phyloP scores from a whole-genome alignment of 1,284 basidiomycete genomes.

The Rhodotorula glutinis region DNA sequence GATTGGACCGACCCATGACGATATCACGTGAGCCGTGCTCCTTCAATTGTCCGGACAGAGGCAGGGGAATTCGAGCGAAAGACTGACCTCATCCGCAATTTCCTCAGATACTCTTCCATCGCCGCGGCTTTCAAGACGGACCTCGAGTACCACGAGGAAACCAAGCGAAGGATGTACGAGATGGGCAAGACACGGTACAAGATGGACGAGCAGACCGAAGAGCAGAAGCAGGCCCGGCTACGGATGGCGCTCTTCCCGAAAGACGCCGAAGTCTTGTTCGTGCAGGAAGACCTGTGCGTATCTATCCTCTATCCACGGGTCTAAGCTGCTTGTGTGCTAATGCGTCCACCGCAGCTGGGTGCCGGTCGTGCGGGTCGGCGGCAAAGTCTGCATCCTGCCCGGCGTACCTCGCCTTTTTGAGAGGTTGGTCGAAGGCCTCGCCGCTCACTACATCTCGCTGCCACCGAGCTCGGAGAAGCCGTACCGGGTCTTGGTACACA shows the following conservation, averaged over 20 bases:
- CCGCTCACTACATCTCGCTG: constrained; percentile 40
- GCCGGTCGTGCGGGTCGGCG: constrained; percentile 49
- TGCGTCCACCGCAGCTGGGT: constrained; percentile 47
- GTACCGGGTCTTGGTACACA: constrained; percentile 41
- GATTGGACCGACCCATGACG: constrained; percentile 79
- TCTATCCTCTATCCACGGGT: too few species aligned
- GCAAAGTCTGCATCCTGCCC: constrained; percentile 51
- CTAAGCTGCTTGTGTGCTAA: too few species aligned
- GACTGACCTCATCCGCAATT: constrained; percentile 27
- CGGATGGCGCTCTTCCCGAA: constrained; percentile 45
- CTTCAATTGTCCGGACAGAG: not conserved
- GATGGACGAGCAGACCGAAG: constrained; percentile 32
- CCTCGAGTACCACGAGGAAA: constrained; percentile 75
- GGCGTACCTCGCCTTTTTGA: constrained; percentile 48
- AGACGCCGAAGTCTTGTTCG: constrained; percentile 41
- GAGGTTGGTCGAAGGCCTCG: constrained; percentile 40
- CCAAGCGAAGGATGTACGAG: constrained; percentile 69
- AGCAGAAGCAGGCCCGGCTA: constrained; percentile 38
- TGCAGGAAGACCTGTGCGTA: constrained; percentile 37
- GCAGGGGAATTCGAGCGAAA: not conserved
- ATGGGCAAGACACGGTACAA: constrained; percentile 54
- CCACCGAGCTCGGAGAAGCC: constrained; percentile 41
- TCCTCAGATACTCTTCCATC: constrained; percentile 50
- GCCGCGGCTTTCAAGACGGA: constrained; percentile 69
- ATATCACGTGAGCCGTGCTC: constrained; percentile 48